Conservation (phyloP, 176 grass and related monocot genomes). For the Avena eriantha region DNA sequence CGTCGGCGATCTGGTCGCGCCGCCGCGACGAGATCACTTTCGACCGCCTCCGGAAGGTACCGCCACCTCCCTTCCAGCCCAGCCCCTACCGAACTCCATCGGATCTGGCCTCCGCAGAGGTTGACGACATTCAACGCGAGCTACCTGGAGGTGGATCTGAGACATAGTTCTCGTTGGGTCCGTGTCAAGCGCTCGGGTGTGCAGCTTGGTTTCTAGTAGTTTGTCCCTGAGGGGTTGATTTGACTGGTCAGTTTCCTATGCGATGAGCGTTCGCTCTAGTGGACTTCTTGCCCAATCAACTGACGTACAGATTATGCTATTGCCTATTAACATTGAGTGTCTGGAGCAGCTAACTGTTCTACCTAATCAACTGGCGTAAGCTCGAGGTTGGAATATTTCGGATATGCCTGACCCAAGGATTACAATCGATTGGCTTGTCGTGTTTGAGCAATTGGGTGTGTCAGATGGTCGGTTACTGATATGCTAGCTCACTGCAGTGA, state of each 20-base stretch:
- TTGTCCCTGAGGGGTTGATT: background rate
- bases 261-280: background rate
- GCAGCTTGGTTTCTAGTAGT: slow-evolving; percentile 1
- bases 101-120: slow-evolving; percentile 2
- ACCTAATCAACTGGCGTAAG: no score
- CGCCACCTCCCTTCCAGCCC: background rate
- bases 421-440: background rate
- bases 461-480: background rate
- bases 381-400: background rate
- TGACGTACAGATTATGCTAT: background rate
- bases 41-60: slow-evolving; percentile 96
- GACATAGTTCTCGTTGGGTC: background rate
- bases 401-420: background rate
- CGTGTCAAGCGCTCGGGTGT: background rate
- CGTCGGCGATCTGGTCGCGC: slow-evolving; percentile 90
- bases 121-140: background rate
- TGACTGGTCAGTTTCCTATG: background rate
- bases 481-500: background rate
- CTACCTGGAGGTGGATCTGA: background rate
- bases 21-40: slow-evolving; percentile 86
- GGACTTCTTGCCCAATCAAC: slow-evolving; percentile 2
- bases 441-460: background rate
- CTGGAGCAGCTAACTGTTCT: background rate
- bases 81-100: slow-evolving; percentile 4
- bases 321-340: background rate